A percentile compares a stretch with the other conserved stretches of the same genome.
phyloP scores from a whole-genome alignment of 1,284 basidiomycete genomes.

The Mrakiaceae sp. region DNA sequence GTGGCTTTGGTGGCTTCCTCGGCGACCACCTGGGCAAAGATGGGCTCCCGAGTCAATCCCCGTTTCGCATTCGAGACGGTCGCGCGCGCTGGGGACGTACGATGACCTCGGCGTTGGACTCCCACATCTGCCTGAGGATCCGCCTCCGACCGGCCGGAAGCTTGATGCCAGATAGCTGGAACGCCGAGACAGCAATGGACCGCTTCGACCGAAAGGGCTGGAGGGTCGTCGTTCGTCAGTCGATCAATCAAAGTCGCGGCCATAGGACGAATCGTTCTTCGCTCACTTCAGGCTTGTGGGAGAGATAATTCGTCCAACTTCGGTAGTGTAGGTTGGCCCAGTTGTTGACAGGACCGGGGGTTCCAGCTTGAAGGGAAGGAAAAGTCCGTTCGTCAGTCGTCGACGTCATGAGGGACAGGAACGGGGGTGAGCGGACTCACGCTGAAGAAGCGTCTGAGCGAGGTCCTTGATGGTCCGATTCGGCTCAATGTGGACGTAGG shows the following conservation, averaged over 20 bases:
- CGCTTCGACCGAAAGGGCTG: background rate
- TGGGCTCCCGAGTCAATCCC: no score
- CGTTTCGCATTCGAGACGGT: no score
- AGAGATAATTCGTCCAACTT: background rate
- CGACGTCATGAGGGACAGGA: background rate
- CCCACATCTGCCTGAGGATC: constrained; percentile 74
- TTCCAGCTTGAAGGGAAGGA: background rate
- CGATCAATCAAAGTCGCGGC: no score
- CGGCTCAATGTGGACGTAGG: constrained; percentile 12
- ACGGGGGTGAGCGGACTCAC: background rate
- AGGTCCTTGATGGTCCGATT: background rate
- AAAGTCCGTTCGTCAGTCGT: background rate
- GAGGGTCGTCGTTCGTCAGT: no score
- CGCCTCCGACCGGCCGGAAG: constrained; percentile 51
- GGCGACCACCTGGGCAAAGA: constrained; percentile 54
- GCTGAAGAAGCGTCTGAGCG: constrained; percentile 9
- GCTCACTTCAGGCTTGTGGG: background rate
- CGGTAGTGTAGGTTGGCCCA: constrained; percentile 13
- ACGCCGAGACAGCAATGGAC: constrained; percentile 71
- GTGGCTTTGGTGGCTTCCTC: constrained; percentile 69
- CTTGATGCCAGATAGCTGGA: constrained; percentile 62
- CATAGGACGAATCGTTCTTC: no score
- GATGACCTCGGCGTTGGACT: constrained; percentile 69
- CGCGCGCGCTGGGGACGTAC: constrained; percentile 35
- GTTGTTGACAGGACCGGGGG: constrained; percentile 11